These are phyloP conservation scores for Lasiodiplodia theobromae DNA, from an alignment of 2,329 filamentous ascomycete species.

Conservation along the genomic window DNA sequence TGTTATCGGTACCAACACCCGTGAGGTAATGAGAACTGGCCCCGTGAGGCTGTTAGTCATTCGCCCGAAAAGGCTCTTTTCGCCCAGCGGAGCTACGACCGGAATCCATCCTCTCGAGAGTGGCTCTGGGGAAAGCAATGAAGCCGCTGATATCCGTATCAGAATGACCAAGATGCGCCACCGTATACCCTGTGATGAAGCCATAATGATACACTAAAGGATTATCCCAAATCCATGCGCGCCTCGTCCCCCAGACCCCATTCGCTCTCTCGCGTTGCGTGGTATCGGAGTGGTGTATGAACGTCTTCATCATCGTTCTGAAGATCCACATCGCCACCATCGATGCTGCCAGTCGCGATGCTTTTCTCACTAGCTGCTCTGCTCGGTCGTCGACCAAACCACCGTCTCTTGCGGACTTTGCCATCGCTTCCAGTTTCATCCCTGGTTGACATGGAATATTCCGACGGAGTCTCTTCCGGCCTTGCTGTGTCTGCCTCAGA, in stretches of 20 bases:
- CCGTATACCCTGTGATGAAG: background rate
- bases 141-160: background rate
- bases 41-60: slow-evolving; percentile 6
- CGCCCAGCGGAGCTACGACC: background rate
- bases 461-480: slow-evolving; percentile 37
- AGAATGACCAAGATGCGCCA: background rate
- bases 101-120: background rate
- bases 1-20: background rate
- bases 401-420: slow-evolving; percentile 41
- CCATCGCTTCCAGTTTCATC: slow-evolving; percentile 43
- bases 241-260: slow-evolving; percentile 87
- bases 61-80: background rate
- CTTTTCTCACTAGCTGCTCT: slow-evolving; percentile 40
- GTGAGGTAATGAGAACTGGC: background rate
- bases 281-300: slow-evolving; percentile 57
- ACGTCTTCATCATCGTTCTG: slow-evolving; percentile 56
- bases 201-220: background rate
- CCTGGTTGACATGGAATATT: slow-evolving; percentile 38
- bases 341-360: slow-evolving; percentile 35
- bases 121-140: background rate
- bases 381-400: slow-evolving; percentile 43
- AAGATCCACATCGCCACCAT: slow-evolving; percentile 41
- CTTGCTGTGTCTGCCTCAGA: slow-evolving; percentile 36
- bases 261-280: slow-evolving; percentile 59
- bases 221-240: slow-evolving; percentile 79